Evolutionary conservation across 495 filamentous ascomycete species (phyloP), one percentile per base, ranked within the genome.

Genomic region (Xylaria curta): DNA sequence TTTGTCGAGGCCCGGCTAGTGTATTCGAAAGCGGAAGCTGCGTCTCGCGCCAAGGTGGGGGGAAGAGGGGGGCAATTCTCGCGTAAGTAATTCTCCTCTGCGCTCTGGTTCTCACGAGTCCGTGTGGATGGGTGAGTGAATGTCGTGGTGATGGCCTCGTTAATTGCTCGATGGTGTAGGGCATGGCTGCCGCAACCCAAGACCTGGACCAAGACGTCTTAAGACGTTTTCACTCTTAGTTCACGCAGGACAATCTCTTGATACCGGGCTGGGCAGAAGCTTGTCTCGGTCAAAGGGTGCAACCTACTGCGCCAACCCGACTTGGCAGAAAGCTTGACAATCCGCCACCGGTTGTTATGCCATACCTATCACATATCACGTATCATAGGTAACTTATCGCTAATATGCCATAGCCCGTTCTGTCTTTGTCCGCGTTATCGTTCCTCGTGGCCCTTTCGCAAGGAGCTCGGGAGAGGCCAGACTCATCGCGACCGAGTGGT

Each of bases 11-110:
- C 33, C 40, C 24, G 49, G 36, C 36, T 38, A 38, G 36, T 51
- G 4, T 24, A n/a, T 44, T 67, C 36, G 33, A 67, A 67, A 67
- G 65, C 65, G 65, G 65, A 66, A 67, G 65, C 65, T 67, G 47
- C 49, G 19, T 49, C 47, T 53, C 12, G 19, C 38, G 44, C 44
- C 28, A 15, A n/a, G 28, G 65, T 67, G 65, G 65, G 19, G 47
- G 56, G 38, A 38, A 7, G 17, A 6, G 19, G 31, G 19, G 19
- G 33, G 31, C 15, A 21, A 36, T 4, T 36, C 28, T 33, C 58
- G 28, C 58, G 58, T 38, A 60, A 60, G 58, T 38, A 60, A 60
- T 60, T n/a, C 6, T 42, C 38, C 38, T 13, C 38, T 42, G 10
- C 2, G 15, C 3, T 59, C 64, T 53, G 31, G 47, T 54, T 33